Evolutionary conservation across 305 asterid species (phyloP).

Genomic region (Fraxinus sp.): DNA sequence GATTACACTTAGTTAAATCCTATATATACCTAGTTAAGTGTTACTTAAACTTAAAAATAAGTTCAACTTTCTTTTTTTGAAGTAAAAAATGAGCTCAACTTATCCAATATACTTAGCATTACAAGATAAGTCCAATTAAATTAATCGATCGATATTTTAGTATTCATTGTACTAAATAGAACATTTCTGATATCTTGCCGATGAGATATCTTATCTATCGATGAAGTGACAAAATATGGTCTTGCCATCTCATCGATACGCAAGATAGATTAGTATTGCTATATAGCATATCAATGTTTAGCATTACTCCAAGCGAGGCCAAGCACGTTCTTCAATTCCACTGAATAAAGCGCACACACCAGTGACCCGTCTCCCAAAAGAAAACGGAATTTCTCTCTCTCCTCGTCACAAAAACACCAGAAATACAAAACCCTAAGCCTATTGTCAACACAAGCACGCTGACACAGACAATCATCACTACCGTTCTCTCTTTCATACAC

Average conservation of each 20-base stretch:
- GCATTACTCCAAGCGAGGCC: neutral
- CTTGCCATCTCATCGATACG: too few relatives aligned
- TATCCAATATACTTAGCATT: neutral
- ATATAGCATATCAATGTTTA: neutral
- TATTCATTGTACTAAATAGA: neutral
- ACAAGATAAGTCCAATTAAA: neutral
- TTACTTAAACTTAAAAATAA: neutral
- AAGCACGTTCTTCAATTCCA: neutral
- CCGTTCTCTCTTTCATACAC: neutral
- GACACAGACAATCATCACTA: slow-evolving; percentile 4
- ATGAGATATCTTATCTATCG: too few relatives aligned
- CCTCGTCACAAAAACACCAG: neutral
- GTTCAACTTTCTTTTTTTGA: neutral
- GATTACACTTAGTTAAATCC: neutral
- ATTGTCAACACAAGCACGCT: neutral
- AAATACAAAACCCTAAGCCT: neutral
- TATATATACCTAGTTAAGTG: neutral
- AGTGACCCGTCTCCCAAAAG: neutral
- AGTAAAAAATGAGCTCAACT: neutral
- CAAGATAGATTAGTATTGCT: too few relatives aligned
- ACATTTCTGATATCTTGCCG: too few relatives aligned
- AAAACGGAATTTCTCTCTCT: neutral
- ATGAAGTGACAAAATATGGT: too few relatives aligned
- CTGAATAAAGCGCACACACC: neutral
- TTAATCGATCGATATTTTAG: too few relatives aligned